Conservation (phyloP, 768 basidiomycete genomes). For the Mycena maculata region DNA sequence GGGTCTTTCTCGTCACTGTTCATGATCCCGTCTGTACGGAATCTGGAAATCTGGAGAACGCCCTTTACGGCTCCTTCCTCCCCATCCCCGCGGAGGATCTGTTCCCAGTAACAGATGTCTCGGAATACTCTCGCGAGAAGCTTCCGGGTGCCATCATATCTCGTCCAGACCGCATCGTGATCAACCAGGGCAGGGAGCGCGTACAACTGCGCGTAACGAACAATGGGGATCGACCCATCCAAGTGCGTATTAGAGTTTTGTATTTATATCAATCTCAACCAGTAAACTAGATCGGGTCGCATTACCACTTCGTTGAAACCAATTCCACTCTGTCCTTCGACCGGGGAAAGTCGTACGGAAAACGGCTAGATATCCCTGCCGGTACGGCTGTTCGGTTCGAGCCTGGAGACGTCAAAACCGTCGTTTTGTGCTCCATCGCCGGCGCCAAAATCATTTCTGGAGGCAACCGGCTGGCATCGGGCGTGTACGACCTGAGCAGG, state of each 20-base stretch:
- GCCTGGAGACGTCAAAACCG: constrained; percentile 89
- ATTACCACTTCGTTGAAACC: constrained; percentile 94
- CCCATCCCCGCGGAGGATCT: constrained; percentile 74
- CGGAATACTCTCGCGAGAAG: constrained; percentile 62
- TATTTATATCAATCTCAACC: constrained; percentile 15
- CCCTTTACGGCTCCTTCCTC: constrained; percentile 94
- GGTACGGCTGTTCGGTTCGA: constrained; percentile 98
- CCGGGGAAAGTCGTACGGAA: constrained; percentile 82
- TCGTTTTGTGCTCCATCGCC: constrained; percentile 82
- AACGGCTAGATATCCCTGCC: constrained; percentile 90
- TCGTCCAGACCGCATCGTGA: constrained; percentile 70
- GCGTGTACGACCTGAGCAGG: constrained; percentile 57
- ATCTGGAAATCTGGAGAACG: constrained; percentile 79
- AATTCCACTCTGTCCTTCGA: constrained; percentile 88
- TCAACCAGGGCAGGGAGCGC: constrained; percentile 81
- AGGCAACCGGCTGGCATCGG: constrained; percentile 79
- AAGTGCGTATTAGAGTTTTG: constrained; percentile 59
- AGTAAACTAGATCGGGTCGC: constrained; percentile 81
- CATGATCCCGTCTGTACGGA: constrained; percentile 94
- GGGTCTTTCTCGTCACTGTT: constrained; percentile 96
- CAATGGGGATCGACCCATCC: constrained; percentile 92
- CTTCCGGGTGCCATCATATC: constrained; percentile 83
- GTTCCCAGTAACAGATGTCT: constrained; percentile 69
- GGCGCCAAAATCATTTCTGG: constrained; percentile 81
- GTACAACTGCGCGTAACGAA: constrained; percentile 85